Base-by-base conservation (phyloP, 73 alveolate species). In the Paramecium tetraurelia region DNA sequence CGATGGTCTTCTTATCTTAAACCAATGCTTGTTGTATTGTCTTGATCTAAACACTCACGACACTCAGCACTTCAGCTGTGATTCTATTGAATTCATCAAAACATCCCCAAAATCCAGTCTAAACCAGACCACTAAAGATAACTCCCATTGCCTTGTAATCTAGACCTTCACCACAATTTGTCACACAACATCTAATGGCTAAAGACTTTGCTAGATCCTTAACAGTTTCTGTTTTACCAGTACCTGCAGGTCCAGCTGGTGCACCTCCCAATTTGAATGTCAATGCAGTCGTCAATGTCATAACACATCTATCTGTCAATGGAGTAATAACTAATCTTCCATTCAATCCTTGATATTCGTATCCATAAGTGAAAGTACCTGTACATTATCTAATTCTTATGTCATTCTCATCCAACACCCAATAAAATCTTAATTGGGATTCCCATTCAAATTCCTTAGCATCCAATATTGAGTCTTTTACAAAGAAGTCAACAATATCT, bases 191-290 rank as follows among this genome's bases (percentile, higher is more conserved):
- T 92, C 98, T 93, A 48, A 98, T 97, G 33, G 99, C 99, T 92
- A 98, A 87, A 24, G 99, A 94, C 95, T 98, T 98, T 63, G 99
- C 99, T 85, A 98, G 95, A 97, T 99, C 99, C 96, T 98, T 98
- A 2, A 96, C 98, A 12, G 99, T 97, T 94, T 98, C 99, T 7
- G 99, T 98, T 85, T 97, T 98, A 40, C 99, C 99, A 12, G 99
- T 99, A 35, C 99, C 99, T 7, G 99, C 99, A 1, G 99, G 99
- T 7, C 99, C 99, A 7, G 99, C 99, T 6, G 99, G 99, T 22
- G 99, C 99, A 10, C 99, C 99, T n/a, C 99, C 99, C 83, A 93
- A 90, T 50, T 95, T 93, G 93, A 99, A 97, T 77, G 99, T 96
- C 27, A 98, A 97, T 5, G 99, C 99, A 14, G 99, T 96, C 2